A percentile compares a stretch with the other conserved stretches of the same genome.
These are phyloP conservation scores for Blastocystis sp. DNA, from an alignment of 352 stramenopile species.

Conservation along the genomic window DNA sequence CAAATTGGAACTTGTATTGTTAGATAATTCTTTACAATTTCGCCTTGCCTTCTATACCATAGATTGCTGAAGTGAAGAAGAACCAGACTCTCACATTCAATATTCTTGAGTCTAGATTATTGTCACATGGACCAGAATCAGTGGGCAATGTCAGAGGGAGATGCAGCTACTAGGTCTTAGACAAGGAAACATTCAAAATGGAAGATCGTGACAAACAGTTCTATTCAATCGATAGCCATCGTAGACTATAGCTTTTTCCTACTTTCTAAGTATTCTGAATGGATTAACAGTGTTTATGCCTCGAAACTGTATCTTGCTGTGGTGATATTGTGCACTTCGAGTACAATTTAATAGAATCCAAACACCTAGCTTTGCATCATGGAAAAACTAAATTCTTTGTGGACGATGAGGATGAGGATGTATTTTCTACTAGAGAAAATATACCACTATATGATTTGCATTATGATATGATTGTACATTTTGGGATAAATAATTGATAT, in stretches of 20 bases:
- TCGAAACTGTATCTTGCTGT: not conserved
- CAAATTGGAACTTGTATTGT: slow-evolving; percentile 43
- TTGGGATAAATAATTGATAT: slow-evolving; percentile 1
- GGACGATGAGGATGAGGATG: slow-evolving; percentile 6
- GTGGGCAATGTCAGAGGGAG: not conserved
- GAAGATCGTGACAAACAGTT: not conserved
- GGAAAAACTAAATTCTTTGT: slow-evolving; percentile 7
- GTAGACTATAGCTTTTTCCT: slow-evolving; percentile 43
- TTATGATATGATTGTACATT: not conserved
- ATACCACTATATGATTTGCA: not conserved
- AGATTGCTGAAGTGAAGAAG: not conserved
- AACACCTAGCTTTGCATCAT: not conserved
- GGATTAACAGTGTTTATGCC: not conserved
- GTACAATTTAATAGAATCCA: not conserved
- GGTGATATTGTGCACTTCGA: slow-evolving; percentile 10
- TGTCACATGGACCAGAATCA: not conserved
- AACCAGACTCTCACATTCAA: not conserved
- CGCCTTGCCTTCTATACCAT: not conserved
- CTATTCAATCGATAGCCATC: not conserved
- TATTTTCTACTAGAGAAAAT: not conserved
- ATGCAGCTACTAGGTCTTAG: not conserved
- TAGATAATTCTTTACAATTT: slow-evolving; percentile 10
- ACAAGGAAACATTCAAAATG: not conserved
- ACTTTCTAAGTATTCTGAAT: slow-evolving; percentile 5
- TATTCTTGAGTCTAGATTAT: not conserved